A percentile compares a stretch with the other conserved stretches of the same genome.
Conservation (phyloP, 2,329 filamentous ascomycete genomes). For the Corinectria fuckeliana region DNA sequence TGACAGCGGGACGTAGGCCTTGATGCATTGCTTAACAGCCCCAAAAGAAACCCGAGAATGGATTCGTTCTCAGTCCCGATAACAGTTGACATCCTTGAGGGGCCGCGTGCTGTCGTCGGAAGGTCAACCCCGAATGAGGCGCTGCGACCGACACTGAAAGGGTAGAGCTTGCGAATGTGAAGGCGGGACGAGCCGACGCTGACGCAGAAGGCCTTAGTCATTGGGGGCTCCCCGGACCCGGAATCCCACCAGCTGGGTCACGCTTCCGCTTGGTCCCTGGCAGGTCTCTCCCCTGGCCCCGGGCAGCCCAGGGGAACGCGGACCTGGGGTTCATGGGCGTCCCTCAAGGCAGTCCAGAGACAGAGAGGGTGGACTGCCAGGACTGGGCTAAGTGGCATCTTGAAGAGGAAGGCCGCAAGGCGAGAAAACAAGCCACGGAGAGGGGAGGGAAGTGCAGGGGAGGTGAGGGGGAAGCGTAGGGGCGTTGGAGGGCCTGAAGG, state of each 20-base stretch:
- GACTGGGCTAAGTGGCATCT: not conserved
- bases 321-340: constrained; percentile 5
- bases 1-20: not conserved
- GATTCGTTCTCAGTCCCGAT: constrained; percentile 25
- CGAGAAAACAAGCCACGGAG: constrained; percentile 8
- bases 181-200: constrained; percentile 38
- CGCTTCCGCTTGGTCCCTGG: constrained; percentile 20
- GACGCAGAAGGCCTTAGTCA: constrained; percentile 23
- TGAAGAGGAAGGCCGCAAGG: constrained; percentile 14
- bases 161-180: constrained; percentile 36
- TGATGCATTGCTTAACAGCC: constrained; percentile 20
- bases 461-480: not conserved
- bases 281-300: constrained; percentile 10
- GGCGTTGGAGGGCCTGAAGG: not conserved
- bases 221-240: constrained; percentile 25
- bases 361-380: constrained; percentile 2
- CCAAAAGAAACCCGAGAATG: constrained; percentile 16
- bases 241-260: constrained; percentile 27
- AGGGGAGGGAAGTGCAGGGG: not conserved
- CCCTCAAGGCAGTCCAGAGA: constrained; percentile 9
- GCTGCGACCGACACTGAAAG: constrained; percentile 13
- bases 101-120: constrained; percentile 22
- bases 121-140: constrained; percentile 21
- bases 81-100: constrained; percentile 23
- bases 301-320: constrained; percentile 9